Base-by-base conservation (phyloP, 2,329 filamentous ascomycete species). In the Amylocarpus encephaloides region DNA sequence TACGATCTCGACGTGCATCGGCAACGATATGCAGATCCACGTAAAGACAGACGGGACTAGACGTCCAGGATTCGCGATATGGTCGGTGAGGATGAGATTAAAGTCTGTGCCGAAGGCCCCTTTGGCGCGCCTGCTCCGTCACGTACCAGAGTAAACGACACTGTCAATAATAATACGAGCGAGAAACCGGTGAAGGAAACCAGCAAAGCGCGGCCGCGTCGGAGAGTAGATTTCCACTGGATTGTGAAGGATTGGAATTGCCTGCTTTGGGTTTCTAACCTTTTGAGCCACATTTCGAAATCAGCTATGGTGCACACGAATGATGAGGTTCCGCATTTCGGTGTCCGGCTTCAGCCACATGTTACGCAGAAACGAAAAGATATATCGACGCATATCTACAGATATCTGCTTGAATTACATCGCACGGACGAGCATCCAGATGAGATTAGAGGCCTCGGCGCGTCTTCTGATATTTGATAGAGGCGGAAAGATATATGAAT, bases 21-120 rank as follows among this genome's bases (percentile, higher is more conserved):
- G 72, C 0, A 73, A 74, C 22, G 68, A 71, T 30, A 71, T 81
- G 64, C 72, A 73, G 60, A 61, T 81, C 0, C 77, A 80, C 56
- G 79, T 81, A 67, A 80, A 80, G 60, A 75, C 73, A 2, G 76
- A 79, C 41, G 78, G 78, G 71, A 80, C 61, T 81, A 77, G 77
- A 80, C 77, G 0, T 65, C 65, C 3, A 65, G 64, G 41, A 66
- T 80, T 1, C 69, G 72, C 9, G 63, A 70, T 0, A 59, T 78
- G 4, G 71, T 69, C 0, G 67, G 67, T 1, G 64, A 67, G 13
- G 48, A 46, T 18, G 35, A 68, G 2, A 74, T 79, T 41, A 66
- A 72, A 10, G 71, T 80, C 2, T 76, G 76, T 0, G 70, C 80
- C 43, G 78, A 80, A 48, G 78, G 78, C 0, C 77, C 77, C 0